Conservation (phyloP, 106 monocot species). For the Dendrobium nobile region DNA sequence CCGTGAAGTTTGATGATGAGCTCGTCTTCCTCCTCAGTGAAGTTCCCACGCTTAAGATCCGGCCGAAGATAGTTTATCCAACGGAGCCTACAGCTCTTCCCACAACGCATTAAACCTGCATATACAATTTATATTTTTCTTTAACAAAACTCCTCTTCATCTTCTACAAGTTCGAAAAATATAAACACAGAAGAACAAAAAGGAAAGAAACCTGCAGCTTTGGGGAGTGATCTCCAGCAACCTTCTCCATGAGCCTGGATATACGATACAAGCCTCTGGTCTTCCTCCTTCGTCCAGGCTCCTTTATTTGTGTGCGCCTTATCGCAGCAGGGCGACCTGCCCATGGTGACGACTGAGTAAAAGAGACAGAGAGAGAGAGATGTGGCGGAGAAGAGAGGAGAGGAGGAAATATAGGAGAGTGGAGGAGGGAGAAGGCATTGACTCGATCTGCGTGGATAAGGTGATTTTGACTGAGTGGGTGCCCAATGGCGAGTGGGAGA, state of each 20-base stretch:
- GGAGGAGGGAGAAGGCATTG: background rate
- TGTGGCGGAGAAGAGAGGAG: background rate
- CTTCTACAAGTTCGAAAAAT: too few relatives aligned
- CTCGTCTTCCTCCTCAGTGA: constrained; percentile 85
- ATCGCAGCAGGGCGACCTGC: constrained; percentile 91
- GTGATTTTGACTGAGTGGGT: background rate
- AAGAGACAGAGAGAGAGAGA: background rate
- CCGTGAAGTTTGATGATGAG: constrained; percentile 87
- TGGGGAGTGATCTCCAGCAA: constrained; percentile 87
- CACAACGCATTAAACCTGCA: constrained; percentile 68
- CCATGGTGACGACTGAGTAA: constrained; percentile 29
- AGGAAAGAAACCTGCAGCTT: constrained; percentile 54
- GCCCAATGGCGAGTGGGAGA: background rate
- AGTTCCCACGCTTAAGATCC: constrained; percentile 88
- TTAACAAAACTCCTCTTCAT: too few relatives aligned
- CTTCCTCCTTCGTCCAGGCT: constrained; percentile 92
- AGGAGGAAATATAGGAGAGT: background rate
- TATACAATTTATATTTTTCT: too few relatives aligned
- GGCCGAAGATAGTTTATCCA: constrained; percentile 98
- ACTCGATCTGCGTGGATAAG: background rate
- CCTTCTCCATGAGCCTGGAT: constrained; percentile 83
- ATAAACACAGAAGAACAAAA: too few relatives aligned
- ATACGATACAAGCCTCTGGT: constrained; percentile 70
- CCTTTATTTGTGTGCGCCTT: constrained; percentile 95
- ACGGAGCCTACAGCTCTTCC: constrained; percentile 87